phyloP scores from a whole-genome alignment of 1,284 basidiomycete species.

The Porodaedalea pini region DNA sequence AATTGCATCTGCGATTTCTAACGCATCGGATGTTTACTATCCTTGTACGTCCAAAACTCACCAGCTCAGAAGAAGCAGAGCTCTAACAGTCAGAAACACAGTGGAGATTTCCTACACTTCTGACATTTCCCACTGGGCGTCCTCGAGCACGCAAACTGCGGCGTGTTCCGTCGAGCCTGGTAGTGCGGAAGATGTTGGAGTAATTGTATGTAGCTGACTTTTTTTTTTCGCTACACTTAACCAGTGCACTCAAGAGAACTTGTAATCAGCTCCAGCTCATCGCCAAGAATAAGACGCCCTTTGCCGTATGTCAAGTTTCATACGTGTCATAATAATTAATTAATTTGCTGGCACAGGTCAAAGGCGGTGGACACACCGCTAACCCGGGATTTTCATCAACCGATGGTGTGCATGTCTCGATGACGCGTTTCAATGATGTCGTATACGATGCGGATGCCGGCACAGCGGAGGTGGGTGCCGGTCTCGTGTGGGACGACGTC shows the following conservation, averaged over 20 bases:
- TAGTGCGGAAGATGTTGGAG: conserved; percentile 42
- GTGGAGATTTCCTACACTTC: conserved; percentile 31
- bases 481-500: conserved; percentile 56
- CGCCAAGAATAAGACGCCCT: conserved; percentile 38
- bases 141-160: conserved; percentile 40
- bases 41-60: conserved; percentile 24
- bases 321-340: background rate
- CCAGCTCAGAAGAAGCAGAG: background rate
- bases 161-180: conserved; percentile 52
- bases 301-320: conserved; percentile 35
- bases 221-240: background rate
- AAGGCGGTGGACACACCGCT: conserved; percentile 49
- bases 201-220: conserved; percentile 32
- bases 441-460: conserved; percentile 37
- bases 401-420: conserved; percentile 50
- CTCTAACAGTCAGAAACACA: background rate
- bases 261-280: conserved; percentile 14
- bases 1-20: conserved; percentile 27
- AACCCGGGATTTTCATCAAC: conserved; percentile 55
- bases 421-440: conserved; percentile 48
- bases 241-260: background rate
- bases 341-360: conserved; percentile 37
- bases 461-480: conserved; percentile 47
- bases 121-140: conserved; percentile 45
- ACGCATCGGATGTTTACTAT: conserved; percentile 34